Base-by-base conservation (phyloP, 2,329 filamentous ascomycete genomes). In the Pseudogymnoascus destructans region DNA sequence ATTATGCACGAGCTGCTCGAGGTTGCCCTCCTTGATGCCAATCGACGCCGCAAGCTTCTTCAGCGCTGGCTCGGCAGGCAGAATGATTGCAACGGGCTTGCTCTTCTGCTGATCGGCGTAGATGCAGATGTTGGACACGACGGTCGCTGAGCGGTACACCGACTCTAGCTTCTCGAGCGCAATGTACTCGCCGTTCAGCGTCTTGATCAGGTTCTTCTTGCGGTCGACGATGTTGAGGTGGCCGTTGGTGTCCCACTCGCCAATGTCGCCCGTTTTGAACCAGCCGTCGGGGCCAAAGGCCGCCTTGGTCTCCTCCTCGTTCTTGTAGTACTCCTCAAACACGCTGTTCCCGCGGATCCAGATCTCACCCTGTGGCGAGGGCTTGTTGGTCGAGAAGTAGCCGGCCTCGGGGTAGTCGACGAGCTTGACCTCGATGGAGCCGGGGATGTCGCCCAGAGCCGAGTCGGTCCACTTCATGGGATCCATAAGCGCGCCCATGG, bases 181-280 rank as follows among this genome's bases (percentile, higher is more conserved):
- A 71, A 97, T 95, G 73, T 97, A 97, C 77, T 97, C 92, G 64
- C 92, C 92, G 61, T 90, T 89, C 63, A 89, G 80, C 61, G 93
- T 91, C 82, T 97, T 97, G 71, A 96, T 88, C 64, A 93, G 73
- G 73, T 92, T 92, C 82, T 92, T 92, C 82, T 91, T 91, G 69
- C 87, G 85, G 72, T 92, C 87, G 67, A 92, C 89, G 70, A 92
- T 83, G 63, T 78, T 80, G 60, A 92, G 74, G 66, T 90, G 84
- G 57, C 87, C 87, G 63, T 83, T 78, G 62, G 74, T 67, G 70
- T 89, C 83, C 69, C 84, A 91, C 70, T 92, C 85, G 66, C 87
- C 87, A 66, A 92, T 88, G 65, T 92, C 88, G 61, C 88, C 88
- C 7, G 87, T 90, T 80, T 85, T 90, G 78, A 93, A 93, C 89